These are phyloP conservation scores for Massospora cicadina DNA, from an alignment of 371 early-diverging fungal genomes.

Conservation along the genomic window DNA sequence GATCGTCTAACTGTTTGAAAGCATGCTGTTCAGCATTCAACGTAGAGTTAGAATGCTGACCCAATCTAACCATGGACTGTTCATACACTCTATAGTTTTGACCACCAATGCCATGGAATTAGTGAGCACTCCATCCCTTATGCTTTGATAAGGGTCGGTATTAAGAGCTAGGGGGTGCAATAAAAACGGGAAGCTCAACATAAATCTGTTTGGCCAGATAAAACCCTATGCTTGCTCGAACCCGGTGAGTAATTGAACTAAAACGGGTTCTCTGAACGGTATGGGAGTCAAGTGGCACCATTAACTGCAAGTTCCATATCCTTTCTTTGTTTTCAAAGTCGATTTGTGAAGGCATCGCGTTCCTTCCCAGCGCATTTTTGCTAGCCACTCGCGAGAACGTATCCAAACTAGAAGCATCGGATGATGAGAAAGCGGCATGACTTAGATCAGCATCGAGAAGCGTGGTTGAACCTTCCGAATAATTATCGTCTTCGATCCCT, in stretches of 20 bases:
- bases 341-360: background rate
- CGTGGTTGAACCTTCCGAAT: background rate
- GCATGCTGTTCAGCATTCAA: background rate
- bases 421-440: background rate
- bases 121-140: background rate
- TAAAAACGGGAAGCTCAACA: background rate
- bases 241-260: background rate
- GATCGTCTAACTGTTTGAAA: too few species aligned
- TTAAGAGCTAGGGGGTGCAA: background rate
- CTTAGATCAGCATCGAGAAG: background rate
- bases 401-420: background rate
- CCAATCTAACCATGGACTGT: background rate
- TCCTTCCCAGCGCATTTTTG: background rate
- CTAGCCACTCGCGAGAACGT: background rate
- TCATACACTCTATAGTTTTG: background rate
- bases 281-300: background rate
- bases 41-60: background rate
- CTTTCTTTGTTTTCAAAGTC: background rate
- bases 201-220: background rate
- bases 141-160: background rate
- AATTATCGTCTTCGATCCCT: background rate
- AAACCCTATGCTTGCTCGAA: background rate
- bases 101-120: background rate
- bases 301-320: background rate
- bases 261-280: background rate